A percentile compares a stretch with the other conserved stretches of the same genome.
Evolutionary conservation across 192 early-diverging fungal genomes (phyloP).

Genomic region (Entomortierella chlamydospora): DNA sequence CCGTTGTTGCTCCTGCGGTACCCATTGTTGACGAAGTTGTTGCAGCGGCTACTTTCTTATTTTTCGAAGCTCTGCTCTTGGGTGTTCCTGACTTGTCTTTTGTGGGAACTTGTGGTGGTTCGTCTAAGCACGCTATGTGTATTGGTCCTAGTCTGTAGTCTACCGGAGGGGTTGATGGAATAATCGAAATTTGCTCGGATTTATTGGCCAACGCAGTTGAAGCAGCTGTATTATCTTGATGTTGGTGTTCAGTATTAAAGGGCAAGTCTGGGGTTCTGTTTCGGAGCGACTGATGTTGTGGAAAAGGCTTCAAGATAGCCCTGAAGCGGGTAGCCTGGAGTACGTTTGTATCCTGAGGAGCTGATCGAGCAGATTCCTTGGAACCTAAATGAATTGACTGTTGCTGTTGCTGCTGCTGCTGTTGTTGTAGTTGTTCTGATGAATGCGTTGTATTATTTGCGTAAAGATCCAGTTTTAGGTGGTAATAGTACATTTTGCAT

Average conservation of each 20-base stretch:
- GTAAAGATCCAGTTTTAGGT: slow-evolving; percentile 56
- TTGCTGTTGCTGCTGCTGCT: too few relatives aligned
- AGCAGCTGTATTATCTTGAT: neutral
- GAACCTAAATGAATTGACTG: neutral
- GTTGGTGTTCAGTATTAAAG: neutral
- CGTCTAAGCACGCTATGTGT: slow-evolving; percentile 17
- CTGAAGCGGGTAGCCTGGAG: neutral
- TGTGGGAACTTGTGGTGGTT: neutral
- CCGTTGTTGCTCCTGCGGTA: slow-evolving; percentile 5
- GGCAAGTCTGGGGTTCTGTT: neutral
- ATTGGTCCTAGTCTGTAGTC: slow-evolving; percentile 47
- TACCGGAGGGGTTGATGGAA: neutral
- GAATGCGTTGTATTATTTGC: slow-evolving; percentile 4
- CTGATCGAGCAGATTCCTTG: slow-evolving; percentile 4
- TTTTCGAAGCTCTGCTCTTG: slow-evolving; percentile 16
- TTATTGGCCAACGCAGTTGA: neutral
- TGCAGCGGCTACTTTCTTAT: neutral
- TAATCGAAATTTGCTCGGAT: neutral
- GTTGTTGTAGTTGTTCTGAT: too few relatives aligned
- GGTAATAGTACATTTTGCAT: slow-evolving; percentile 53
- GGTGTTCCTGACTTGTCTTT: neutral
- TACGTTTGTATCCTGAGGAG: neutral
- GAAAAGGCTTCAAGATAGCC: slow-evolving; percentile 30
- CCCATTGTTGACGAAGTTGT: slow-evolving; percentile 7
- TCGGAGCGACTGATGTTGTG: neutral